A percentile compares a stretch with the other conserved stretches of the same genome.
Evolutionary conservation across 163 green algal genomes (phyloP).

Genomic region (Scenedesmus sp.): DNA sequence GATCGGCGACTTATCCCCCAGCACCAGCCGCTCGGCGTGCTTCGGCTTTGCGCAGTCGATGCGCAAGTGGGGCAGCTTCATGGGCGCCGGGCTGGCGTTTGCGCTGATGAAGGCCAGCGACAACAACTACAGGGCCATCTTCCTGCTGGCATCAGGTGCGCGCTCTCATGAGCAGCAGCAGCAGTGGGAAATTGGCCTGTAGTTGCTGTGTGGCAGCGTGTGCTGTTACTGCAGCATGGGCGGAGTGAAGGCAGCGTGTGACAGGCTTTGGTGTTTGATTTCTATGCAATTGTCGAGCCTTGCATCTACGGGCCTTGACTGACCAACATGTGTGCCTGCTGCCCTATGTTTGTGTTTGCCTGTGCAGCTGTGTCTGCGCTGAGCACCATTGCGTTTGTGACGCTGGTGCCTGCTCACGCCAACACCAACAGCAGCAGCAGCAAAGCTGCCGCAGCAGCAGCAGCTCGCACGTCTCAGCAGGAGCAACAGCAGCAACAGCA

Average conservation of each 20-base stretch:
- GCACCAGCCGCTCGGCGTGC: slow-evolving; percentile 62
- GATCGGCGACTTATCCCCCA: slow-evolving; percentile 70
- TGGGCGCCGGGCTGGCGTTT: slow-evolving; percentile 69
- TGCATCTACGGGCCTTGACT: neutral
- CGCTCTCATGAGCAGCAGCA: neutral
- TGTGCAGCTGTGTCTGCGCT: slow-evolving; percentile 42
- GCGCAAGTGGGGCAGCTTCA: slow-evolving; percentile 72
- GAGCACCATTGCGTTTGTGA: slow-evolving; percentile 61
- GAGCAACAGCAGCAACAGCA: slow-evolving; percentile 22
- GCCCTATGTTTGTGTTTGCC: neutral
- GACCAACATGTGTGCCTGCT: neutral
- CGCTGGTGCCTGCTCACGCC: slow-evolving; percentile 64
- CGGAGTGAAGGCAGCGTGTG: neutral
- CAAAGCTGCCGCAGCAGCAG: slow-evolving; percentile 27
- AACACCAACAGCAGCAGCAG: slow-evolving; percentile 32
- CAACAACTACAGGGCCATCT: slow-evolving; percentile 81
- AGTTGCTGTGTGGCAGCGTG: neutral
- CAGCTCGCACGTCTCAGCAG: neutral
- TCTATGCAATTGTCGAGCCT: neutral
- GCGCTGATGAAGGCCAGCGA: slow-evolving; percentile 76
- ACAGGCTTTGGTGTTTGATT: neutral
- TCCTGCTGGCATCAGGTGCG: slow-evolving; percentile 60
- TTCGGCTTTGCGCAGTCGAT: slow-evolving; percentile 75
- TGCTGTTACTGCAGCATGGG: neutral
- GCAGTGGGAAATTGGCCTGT: neutral